Percentiles rank a stretch among this genome's conserved stretches.
Conservation (phyloP, 495 filamentous ascomycete species). For the Barbatosphaeria neglecta region DNA sequence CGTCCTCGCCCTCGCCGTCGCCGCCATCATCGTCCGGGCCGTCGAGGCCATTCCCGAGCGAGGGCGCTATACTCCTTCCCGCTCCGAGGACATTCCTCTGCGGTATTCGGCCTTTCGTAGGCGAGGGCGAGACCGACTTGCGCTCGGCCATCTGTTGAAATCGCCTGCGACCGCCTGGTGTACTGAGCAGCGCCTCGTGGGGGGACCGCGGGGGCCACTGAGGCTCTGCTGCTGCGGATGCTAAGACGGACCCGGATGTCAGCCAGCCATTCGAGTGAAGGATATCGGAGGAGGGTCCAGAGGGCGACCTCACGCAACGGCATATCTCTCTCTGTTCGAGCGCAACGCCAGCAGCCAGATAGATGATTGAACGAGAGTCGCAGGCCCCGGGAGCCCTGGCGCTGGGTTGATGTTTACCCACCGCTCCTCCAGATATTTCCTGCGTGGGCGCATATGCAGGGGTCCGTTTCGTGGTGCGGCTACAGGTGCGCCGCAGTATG, state of each 20-base stretch:
- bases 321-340: neutral
- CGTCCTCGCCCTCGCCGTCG: conserved; percentile 42
- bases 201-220: conserved; percentile 85
- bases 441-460: neutral
- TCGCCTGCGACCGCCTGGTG: conserved; percentile 64
- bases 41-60: conserved; percentile 18
- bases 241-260: neutral
- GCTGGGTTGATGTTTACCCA: neutral
- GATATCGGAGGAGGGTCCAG: neutral
- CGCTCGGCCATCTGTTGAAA: conserved; percentile 52
- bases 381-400: neutral
- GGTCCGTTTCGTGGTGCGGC: neutral
- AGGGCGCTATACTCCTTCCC: conserved; percentile 1
- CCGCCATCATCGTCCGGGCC: conserved; percentile 27
- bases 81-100: conserved; percentile 8
- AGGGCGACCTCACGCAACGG: neutral
- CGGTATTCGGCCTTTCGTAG: conserved; percentile 23
- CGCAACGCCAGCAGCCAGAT: neutral
- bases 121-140: conserved; percentile 53
- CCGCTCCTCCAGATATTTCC: neutral
- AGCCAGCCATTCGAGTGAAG: neutral
- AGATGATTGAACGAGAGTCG: no score
- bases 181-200: conserved; percentile 70
- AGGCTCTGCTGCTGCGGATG: conserved; percentile 24
- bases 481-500: no score